These are phyloP conservation scores for fission yeast (Schizosaccharomyces pombe) DNA, from an alignment of 805 yeast species.

Conservation along the genomic window DNA sequence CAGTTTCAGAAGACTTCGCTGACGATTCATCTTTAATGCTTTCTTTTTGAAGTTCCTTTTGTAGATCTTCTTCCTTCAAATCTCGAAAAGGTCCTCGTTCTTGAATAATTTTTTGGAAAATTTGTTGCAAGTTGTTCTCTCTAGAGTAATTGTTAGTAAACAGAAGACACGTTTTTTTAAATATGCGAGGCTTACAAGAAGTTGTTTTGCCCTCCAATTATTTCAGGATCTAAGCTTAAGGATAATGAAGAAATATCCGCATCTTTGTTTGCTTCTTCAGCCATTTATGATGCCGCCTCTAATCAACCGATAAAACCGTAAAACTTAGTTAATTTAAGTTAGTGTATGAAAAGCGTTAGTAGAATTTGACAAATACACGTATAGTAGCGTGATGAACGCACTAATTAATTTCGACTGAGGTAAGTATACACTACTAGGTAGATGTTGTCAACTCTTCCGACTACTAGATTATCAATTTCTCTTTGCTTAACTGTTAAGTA, in stretches of 20 bases:
- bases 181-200: background rate
- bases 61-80: background rate
- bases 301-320: too few relatives aligned
- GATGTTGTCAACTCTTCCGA: too few relatives aligned
- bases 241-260: background rate
- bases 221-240: background rate
- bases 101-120: background rate
- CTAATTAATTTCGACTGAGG: too few relatives aligned
- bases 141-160: background rate
- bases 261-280: background rate
- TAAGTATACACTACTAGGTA: too few relatives aligned
- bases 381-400: too few relatives aligned
- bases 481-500: too few relatives aligned
- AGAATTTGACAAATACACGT: too few relatives aligned
- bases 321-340: too few relatives aligned
- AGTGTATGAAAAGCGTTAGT: too few relatives aligned
- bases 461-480: too few relatives aligned
- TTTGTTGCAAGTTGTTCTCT: background rate
- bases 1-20: background rate
- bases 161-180: background rate
- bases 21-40: background rate
- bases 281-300: too few relatives aligned
- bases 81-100: background rate
- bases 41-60: background rate
- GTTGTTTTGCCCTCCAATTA: background rate